Evolutionary conservation across 495 filamentous ascomycete genomes (phyloP).

Genomic region (Cercophora scortea): DNA sequence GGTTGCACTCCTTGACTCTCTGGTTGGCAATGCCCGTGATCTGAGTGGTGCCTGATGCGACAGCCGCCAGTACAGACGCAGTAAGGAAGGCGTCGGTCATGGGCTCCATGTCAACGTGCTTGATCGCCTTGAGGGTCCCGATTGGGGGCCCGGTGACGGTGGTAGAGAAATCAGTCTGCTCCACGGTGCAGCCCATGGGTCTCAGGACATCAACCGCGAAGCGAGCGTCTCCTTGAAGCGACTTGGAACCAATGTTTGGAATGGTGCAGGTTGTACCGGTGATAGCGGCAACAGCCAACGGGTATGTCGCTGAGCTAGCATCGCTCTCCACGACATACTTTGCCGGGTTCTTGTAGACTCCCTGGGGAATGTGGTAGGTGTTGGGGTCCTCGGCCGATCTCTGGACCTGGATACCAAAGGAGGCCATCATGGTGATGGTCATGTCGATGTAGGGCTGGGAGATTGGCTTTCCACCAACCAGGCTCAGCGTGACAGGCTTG

Average conservation of each 20-base stretch:
- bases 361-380: conserved; percentile 91
- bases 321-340: conserved; percentile 94
- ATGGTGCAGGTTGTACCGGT: conserved; percentile 91
- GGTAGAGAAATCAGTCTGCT: conserved; percentile 77
- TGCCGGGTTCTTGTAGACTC: conserved; percentile 72
- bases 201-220: conserved; percentile 87
- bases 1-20: conserved; percentile 96
- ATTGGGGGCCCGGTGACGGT: conserved; percentile 82
- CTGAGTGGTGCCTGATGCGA: conserved; percentile 74
- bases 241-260: conserved; percentile 87
- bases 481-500: conserved; percentile 77
- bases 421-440: conserved; percentile 96
- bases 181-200: conserved; percentile 90
- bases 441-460: conserved; percentile 98
- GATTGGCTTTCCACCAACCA: conserved; percentile 92
- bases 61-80: conserved; percentile 86
- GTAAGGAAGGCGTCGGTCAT: conserved; percentile 99
- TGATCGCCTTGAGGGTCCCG: conserved; percentile 61
- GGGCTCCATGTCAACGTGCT: conserved; percentile 86
- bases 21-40: conserved; percentile 98
- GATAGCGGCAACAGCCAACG: conserved; percentile 88
- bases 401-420: conserved; percentile 78
- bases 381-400: conserved; percentile 55
- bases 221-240: conserved; percentile 89
- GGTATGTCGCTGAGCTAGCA: conserved; percentile 95